Base-by-base conservation (phyloP, 2,329 filamentous ascomycete species). In the Atkinsonella hypoxylon region DNA sequence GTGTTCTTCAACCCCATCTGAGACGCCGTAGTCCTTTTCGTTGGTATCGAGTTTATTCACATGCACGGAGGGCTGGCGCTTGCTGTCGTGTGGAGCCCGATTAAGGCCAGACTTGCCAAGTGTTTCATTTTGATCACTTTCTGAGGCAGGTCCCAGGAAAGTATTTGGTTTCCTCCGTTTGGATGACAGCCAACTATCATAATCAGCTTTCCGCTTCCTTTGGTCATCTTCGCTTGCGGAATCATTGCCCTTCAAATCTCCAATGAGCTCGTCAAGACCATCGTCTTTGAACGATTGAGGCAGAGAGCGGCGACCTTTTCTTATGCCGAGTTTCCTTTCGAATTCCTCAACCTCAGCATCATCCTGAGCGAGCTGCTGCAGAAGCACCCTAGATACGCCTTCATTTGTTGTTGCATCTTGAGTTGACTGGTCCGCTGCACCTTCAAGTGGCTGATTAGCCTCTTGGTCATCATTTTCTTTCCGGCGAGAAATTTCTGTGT, bases 321-420 rank as follows among this genome's bases (percentile, higher is more conserved):
- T 82, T 34, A 96, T 76, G 0, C 93, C 91, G 3, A 98, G 71
- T 61, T 87, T 94, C 65, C 84, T 89, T 69, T 98, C 93, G 32
- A 96, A 71, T 2, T 82, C 82, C 18, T 85, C 83, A 58, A 98
- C 97, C 58, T 95, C 89, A 2, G 82, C 87, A 61, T 97, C 89
- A 52, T 98, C 91, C 54, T 87, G 75, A 0, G 79, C 82, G 4
- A 96, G 70, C 57, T 77, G 61, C 76, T 79, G n/a, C 81, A 62
- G 18, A 56, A 56, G 49, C 1, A 53, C 48, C 32, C 55, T 58
- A 15, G 62, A 48, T 12, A 59, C 18, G 1, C 54, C 43, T 7
- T 51, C 53, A 18, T 46, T 49, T 8, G 45, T 56, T 45, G 63
- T 68, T 6, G 69, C 65, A 51, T 50, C 59, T 54, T 40, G 61